Evolutionary conservation across 441 rosid genomes (phyloP).

Genomic region (Eugenia klotzschiana): DNA sequence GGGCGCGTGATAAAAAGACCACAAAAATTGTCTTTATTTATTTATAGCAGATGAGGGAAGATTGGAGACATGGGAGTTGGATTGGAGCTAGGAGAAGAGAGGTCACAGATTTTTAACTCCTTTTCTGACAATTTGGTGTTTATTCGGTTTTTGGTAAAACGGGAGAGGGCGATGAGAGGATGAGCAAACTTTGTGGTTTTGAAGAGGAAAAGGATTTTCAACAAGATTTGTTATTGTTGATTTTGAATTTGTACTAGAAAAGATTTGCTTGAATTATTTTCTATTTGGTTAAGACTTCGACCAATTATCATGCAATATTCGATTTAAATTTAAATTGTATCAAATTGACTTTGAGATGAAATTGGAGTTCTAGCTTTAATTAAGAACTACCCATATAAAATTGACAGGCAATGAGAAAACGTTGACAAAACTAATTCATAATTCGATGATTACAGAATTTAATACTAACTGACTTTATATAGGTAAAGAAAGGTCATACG

Average conservation of each 20-base stretch:
- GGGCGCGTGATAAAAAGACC: neutral
- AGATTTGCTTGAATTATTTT: neutral
- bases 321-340: neutral
- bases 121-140: neutral
- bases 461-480: neutral
- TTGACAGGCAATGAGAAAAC: neutral
- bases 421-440: neutral
- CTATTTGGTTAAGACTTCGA: neutral
- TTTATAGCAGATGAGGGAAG: neutral
- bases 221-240: neutral
- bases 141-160: neutral
- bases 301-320: neutral
- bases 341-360: neutral
- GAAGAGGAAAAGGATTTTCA: neutral
- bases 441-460: neutral
- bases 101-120: neutral
- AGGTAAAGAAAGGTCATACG: neutral
- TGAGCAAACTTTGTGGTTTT: neutral
- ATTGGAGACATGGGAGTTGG: neutral
- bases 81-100: neutral
- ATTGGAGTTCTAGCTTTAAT: neutral
- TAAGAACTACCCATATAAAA: neutral
- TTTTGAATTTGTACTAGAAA: neutral
- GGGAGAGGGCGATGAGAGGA: neutral
- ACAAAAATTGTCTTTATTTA: neutral